phyloP scores from a whole-genome alignment of 1,139 yeast genomes.

The Kodamaea suecica region DNA sequence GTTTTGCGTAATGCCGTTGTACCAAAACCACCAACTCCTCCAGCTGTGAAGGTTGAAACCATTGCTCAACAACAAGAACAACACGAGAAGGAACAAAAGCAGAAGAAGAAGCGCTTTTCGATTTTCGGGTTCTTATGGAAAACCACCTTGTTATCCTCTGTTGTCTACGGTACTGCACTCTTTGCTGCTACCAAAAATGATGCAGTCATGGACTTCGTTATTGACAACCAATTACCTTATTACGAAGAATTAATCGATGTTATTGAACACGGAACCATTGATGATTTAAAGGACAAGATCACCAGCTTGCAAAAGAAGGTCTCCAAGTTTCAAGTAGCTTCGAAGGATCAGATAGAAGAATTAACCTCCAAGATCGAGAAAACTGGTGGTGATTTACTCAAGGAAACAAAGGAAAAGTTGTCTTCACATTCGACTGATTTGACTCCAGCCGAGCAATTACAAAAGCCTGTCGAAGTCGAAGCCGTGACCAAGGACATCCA shows the following conservation, averaged over 20 bases:
- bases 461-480: conserved; percentile 42
- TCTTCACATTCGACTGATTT: conserved; percentile 21
- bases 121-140: conserved; percentile 33
- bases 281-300: conserved; percentile 28
- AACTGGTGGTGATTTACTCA: conserved; percentile 35
- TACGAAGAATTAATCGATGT: conserved; percentile 41
- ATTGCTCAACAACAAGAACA: background rate
- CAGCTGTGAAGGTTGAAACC: conserved; percentile 2
- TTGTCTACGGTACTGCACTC: conserved; percentile 39
- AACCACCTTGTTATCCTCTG: conserved; percentile 28
- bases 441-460: conserved; percentile 48
- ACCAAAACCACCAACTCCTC: conserved; percentile 4
- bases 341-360: conserved; percentile 33
- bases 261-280: conserved; percentile 38
- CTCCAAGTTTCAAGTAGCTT: conserved; percentile 25
- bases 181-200: conserved; percentile 46
- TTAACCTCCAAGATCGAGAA: conserved; percentile 34
- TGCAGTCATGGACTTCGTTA: conserved; percentile 44
- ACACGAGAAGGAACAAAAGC: conserved; percentile 5
- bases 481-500: conserved; percentile 30
- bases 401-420: conserved; percentile 37
- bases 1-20: conserved; percentile 4
- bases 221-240: conserved; percentile 46
- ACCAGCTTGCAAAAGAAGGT: conserved; percentile 21
- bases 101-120: conserved; percentile 30